Base-by-base conservation (phyloP, 1,139 yeast species). In the Candida mesenterica region DNA sequence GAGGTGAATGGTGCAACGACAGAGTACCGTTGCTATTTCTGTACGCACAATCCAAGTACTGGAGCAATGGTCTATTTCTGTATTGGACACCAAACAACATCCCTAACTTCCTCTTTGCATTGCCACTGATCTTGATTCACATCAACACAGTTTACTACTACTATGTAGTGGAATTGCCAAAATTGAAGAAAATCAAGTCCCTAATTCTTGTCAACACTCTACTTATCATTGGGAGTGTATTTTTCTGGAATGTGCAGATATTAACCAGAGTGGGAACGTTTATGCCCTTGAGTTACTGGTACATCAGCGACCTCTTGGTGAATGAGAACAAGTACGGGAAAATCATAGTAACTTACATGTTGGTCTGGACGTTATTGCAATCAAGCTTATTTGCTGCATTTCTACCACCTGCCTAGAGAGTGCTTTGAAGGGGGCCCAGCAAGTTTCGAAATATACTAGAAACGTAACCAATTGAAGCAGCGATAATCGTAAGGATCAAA, bases 231-330 rank as follows among this genome's bases (percentile, higher is more conserved):
- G 64, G 82, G 4, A 79, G 82, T 4, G 34, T 80, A 2, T 61
- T 79, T 33, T 68, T 81, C 45, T 84, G 94, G 77, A 92, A 92
- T 55, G 85, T 83, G 26, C 98, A 92, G 58, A 88, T 90, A 29
- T 67, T 90, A 39, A 87, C 86, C 32, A 69, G 98, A 35, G 75
- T 90, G 4, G 76, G 82, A 6, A 74, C 94, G 6, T 87, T 88
- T 49, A 57, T 85, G 30, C 97, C 97, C 0, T 54, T 85, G 6
- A 73, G 78, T 37, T 74, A 79, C 49, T 87, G 95, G 96, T 83
- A 75, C 45, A 55, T 83, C 23, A 81, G 85, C 1, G 42, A 41
- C 32, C 35, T 34, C 31, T 28, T 40, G 35, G 20, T 32, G 8
- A 28, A 36, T 24, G 38, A 40, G 33, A 31, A 47, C 39, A 33